These are phyloP conservation scores for Paecilomyces sp. DNA, from an alignment of 2,329 filamentous ascomycete genomes.

Conservation along the genomic window DNA sequence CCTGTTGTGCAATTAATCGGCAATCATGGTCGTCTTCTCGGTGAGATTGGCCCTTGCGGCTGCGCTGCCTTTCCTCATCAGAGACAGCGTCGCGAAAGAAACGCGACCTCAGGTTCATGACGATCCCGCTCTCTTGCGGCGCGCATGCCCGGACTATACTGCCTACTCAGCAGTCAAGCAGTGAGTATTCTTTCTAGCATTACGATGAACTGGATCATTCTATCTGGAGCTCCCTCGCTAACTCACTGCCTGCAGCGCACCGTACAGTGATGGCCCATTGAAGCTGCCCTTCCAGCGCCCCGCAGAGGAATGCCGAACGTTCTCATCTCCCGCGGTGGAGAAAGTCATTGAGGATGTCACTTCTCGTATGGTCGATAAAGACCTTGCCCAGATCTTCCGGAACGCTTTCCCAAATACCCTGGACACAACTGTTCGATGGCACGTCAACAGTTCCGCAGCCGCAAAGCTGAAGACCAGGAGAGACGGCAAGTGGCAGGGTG, in stretches of 20 bases:
- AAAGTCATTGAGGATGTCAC: constrained; percentile 79
- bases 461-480: constrained; percentile 9
- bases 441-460: constrained; percentile 54
- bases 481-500: constrained; percentile 66
- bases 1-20: not conserved
- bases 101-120: constrained; percentile 11
- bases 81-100: constrained; percentile 1
- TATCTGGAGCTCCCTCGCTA: not conserved
- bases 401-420: constrained; percentile 91
- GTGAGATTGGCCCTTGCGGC: constrained; percentile 8
- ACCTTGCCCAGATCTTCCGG: constrained; percentile 86
- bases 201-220: not conserved
- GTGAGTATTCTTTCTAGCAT: constrained; percentile 34
- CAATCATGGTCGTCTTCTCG: constrained; percentile 5
- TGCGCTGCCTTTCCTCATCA: constrained; percentile 4
- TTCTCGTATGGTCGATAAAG: constrained; percentile 70
- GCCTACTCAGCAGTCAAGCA: constrained; percentile 54
- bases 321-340: constrained; percentile 79
- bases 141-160: constrained; percentile 61
- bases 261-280: constrained; percentile 72
- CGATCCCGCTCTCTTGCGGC: constrained; percentile 20
- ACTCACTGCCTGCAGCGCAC: constrained; percentile 48
- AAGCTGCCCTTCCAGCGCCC: constrained; percentile 82
- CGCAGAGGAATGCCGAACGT: constrained; percentile 73
- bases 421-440: constrained; percentile 85